Evolutionary conservation across 257 asterid genomes (phyloP).

Genomic region (Dorcoceras hygrometricum): DNA sequence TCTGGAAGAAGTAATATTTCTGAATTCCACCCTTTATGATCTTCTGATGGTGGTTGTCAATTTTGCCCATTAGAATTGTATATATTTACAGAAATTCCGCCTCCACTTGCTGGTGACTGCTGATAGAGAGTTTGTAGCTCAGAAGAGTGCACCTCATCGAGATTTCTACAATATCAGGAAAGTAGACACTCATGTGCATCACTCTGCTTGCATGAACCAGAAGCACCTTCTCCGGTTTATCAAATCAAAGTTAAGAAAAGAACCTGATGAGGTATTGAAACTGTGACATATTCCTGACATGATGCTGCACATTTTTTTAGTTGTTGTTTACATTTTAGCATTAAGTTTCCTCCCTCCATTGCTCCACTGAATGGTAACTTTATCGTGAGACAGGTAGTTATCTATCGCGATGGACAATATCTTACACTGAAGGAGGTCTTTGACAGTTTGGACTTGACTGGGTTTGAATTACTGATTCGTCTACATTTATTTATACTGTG

Average conservation of each 20-base stretch:
- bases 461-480: constrained; percentile 44
- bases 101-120: constrained; percentile 82
- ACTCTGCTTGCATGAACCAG: constrained; percentile 98
- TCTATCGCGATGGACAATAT: constrained; percentile 89
- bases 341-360: constrained; percentile 18
- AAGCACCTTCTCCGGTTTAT: constrained; percentile 91
- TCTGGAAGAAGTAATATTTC: constrained; percentile 73
- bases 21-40: constrained; percentile 23
- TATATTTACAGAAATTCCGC: constrained; percentile 66
- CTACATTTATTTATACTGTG: constrained; percentile 9
- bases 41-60: constrained; percentile 17
- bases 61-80: constrained; percentile 21
- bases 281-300: constrained; percentile 22
- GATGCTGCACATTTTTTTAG: constrained; percentile 12
- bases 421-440: constrained; percentile 92
- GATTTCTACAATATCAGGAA: constrained; percentile 89
- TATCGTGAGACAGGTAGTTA: constrained; percentile 62
- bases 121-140: constrained; percentile 83
- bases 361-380: constrained; percentile 24
- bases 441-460: constrained; percentile 91
- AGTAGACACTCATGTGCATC: constrained; percentile 94
- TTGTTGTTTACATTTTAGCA: constrained; percentile 14
- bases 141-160: constrained; percentile 95
- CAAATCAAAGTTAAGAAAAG: constrained; percentile 77
- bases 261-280: constrained; percentile 84